Evolutionary conservation across 2,329 filamentous ascomycete species (phyloP).

Genomic region (Xylariomycetidae sp.): DNA sequence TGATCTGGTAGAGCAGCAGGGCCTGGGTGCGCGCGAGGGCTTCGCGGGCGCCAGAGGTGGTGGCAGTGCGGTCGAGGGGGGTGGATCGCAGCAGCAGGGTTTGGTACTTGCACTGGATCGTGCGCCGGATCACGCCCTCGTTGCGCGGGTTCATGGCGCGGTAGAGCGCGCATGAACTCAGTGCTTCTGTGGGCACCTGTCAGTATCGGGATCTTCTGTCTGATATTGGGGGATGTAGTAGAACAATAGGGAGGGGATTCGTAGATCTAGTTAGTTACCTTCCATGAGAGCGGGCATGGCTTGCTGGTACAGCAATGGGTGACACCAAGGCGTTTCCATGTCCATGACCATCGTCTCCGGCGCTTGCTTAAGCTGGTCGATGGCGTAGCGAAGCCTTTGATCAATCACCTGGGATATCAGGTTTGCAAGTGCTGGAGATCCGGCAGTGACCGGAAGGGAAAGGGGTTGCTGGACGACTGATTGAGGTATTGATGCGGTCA

Average conservation of each 20-base stretch:
- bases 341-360: slow-evolving; percentile 9
- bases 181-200: slow-evolving; percentile 12
- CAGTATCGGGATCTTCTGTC: too few relatives aligned
- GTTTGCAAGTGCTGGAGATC: too few relatives aligned
- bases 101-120: slow-evolving; percentile 10
- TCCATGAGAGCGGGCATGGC: slow-evolving; percentile 12
- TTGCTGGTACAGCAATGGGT: slow-evolving; percentile 10
- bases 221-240: too few relatives aligned
- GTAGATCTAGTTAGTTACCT: slow-evolving; percentile 10
- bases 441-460: too few relatives aligned
- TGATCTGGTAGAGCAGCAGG: slow-evolving; percentile 13
- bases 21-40: slow-evolving; percentile 11
- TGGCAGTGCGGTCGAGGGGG: slow-evolving; percentile 1
- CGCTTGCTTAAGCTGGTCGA: slow-evolving; percentile 7
- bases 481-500: too few relatives aligned
- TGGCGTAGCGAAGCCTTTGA: slow-evolving; percentile 7
- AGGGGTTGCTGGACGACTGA: too few relatives aligned
- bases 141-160: slow-evolving; percentile 10
- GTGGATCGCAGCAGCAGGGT: slow-evolving; percentile 2
- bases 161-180: slow-evolving; percentile 10
- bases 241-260: too few relatives aligned
- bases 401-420: slow-evolving; percentile 11
- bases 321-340: slow-evolving; percentile 11
- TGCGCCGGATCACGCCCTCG: slow-evolving; percentile 10
- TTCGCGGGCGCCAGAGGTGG: slow-evolving; percentile 3